Evolutionary conservation across 176 grass and related monocot genomes (phyloP).

Genomic region (Cenchrus fungigraminus): DNA sequence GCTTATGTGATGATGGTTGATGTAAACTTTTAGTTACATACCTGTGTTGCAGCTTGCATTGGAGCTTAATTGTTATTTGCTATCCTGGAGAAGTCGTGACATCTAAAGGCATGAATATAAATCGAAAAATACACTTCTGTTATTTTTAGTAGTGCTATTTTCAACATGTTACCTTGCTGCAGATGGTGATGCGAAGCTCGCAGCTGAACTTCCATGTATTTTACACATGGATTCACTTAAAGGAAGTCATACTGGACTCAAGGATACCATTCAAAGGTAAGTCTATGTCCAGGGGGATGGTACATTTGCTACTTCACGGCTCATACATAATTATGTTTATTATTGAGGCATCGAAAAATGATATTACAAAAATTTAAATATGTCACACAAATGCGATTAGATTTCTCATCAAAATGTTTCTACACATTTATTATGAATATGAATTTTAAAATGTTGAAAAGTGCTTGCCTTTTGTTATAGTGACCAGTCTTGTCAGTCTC

Average conservation of each 20-base stretch:
- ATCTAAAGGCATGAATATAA: constrained; percentile 58
- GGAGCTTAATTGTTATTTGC: constrained; percentile 96
- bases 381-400: background rate
- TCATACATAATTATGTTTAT: background rate
- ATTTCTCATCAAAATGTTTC: constrained; percentile 4
- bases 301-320: background rate
- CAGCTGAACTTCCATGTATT: constrained; percentile 79
- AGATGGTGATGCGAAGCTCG: constrained; percentile 56
- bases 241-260: constrained; percentile 92
- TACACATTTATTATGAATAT: background rate
- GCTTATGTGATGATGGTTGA: constrained; percentile 1
- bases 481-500: too few species aligned
- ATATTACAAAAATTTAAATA: background rate
- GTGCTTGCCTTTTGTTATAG: background rate
- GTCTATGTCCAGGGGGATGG: constrained; percentile 16
- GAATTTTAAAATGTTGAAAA: background rate
- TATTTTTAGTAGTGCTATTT: constrained; percentile 27
- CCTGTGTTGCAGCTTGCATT: constrained; percentile 77
- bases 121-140: constrained; percentile 21
- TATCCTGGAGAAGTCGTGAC: constrained; percentile 82
- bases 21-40: constrained; percentile 29
- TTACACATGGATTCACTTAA: constrained; percentile 99
- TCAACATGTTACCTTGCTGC: constrained; percentile 45
- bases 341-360: background rate
- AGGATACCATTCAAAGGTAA: constrained; percentile 97